Conservation (phyloP, 805 yeast genomes). For the Kluyveromyces dobzhanskii region DNA sequence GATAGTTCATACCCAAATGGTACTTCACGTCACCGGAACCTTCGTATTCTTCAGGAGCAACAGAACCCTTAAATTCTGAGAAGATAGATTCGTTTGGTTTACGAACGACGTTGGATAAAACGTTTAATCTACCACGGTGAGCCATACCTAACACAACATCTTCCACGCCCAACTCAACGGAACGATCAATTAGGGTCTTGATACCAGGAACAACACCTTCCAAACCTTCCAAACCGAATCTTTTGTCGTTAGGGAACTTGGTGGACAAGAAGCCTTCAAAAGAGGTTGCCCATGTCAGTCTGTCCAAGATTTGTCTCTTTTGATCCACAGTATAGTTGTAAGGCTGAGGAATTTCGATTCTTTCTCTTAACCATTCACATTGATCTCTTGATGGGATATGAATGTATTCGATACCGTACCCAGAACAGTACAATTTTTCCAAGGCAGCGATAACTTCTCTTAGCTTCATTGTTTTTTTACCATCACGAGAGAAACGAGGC, state of each 20-base stretch:
- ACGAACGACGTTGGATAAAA: slow-evolving; percentile 96
- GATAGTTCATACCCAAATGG: slow-evolving; percentile 98
- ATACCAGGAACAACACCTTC: slow-evolving; percentile 95
- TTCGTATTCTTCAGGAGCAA: slow-evolving; percentile 64
- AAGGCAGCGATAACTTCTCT: slow-evolving; percentile 70
- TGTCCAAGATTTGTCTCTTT: slow-evolving; percentile 92
- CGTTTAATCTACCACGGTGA: slow-evolving; percentile 97
- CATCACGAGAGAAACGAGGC: slow-evolving; percentile 73
- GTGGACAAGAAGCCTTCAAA: slow-evolving; percentile 90
- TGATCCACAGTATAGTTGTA: slow-evolving; percentile 77
- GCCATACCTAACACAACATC: slow-evolving; percentile 99
- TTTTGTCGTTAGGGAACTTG: slow-evolving; percentile 96
- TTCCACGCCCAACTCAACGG: slow-evolving; percentile 88
- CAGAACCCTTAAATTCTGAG: slow-evolving; percentile 89
- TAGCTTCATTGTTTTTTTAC: slow-evolving; percentile 55
- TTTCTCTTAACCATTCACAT: slow-evolving; percentile 98
- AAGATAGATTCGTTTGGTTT: slow-evolving; percentile 97
- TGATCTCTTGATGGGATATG: slow-evolving; percentile 93
- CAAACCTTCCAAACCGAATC: slow-evolving; percentile 98
- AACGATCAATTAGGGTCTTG: slow-evolving; percentile 88
- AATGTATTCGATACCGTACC: slow-evolving; percentile 90
- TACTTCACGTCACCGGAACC: slow-evolving; percentile 99
- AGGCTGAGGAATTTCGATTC: slow-evolving; percentile 88
- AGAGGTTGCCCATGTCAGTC: slow-evolving; percentile 92
- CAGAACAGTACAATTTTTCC: slow-evolving; percentile 77